Evolutionary conservation across 2,329 filamentous ascomycete species (phyloP).

Genomic region (Epichloe hybrida): DNA sequence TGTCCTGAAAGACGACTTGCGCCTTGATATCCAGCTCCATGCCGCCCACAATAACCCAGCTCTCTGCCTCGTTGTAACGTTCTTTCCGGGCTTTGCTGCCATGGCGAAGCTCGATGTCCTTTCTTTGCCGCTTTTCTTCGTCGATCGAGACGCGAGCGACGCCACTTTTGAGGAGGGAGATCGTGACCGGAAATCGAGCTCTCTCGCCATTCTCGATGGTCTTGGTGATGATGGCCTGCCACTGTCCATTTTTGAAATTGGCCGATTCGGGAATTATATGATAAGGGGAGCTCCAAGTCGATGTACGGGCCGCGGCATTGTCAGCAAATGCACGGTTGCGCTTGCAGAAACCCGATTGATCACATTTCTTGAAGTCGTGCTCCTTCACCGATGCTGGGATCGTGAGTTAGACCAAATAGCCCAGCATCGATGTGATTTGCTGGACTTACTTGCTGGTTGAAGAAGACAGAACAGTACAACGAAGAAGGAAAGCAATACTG

Average conservation of each 20-base stretch:
- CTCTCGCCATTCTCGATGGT: conserved; percentile 52
- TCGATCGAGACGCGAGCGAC: conserved; percentile 79
- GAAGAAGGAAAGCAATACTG: conserved; percentile 46
- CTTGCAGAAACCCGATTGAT: conserved; percentile 93
- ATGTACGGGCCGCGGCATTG: conserved; percentile 48
- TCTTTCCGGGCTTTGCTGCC: conserved; percentile 77
- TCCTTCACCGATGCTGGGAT: conserved; percentile 70
- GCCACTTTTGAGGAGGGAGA: conserved; percentile 84
- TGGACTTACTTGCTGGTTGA: conserved; percentile 47
- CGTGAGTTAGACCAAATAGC: background rate
- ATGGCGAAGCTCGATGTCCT: conserved; percentile 77
- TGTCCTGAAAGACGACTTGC: conserved; percentile 50
- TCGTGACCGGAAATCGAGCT: conserved; percentile 66
- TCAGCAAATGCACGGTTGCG: conserved; percentile 88
- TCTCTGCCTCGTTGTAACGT: conserved; percentile 81
- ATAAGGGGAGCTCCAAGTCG: conserved; percentile 71
- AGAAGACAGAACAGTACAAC: conserved; percentile 46
- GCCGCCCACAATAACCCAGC: conserved; percentile 77
- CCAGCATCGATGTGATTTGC: background rate
- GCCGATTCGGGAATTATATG: conserved; percentile 57
- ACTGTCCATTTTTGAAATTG: conserved; percentile 63
- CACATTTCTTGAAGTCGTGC: conserved; percentile 92
- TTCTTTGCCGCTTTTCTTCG: conserved; percentile 79
- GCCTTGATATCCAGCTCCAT: conserved; percentile 59
- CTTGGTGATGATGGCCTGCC: conserved; percentile 75